phyloP scores from a whole-genome alignment of 2,329 filamentous ascomycete species.

The Cordyceps farinosa region DNA sequence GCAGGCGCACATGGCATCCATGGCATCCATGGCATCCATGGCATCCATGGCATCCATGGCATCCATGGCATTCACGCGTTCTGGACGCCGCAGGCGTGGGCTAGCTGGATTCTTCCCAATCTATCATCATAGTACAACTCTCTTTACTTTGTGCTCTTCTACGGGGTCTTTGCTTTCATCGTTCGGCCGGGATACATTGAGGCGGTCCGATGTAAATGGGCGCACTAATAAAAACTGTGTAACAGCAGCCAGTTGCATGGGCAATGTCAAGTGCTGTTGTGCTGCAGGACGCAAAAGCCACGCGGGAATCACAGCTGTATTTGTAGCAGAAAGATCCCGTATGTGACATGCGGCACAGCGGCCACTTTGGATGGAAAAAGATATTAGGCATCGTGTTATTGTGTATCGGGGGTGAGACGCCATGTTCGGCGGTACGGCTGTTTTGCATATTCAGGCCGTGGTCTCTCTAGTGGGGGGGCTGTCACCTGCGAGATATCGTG shows the following conservation, averaged over 20 bases:
- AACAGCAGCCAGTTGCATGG: not conserved
- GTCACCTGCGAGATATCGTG: not conserved
- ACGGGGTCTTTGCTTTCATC: too few relatives aligned
- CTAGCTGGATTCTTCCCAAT: too few relatives aligned
- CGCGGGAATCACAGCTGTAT: not conserved
- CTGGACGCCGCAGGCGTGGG: too few relatives aligned
- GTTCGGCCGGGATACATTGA: too few relatives aligned
- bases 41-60: too few relatives aligned
- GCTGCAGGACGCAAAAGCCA: not conserved
- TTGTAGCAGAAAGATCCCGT: not conserved
- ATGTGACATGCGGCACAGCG: not conserved
- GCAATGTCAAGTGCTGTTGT: not conserved
- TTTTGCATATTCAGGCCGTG: not conserved
- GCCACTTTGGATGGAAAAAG: too few relatives aligned
- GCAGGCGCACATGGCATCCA: too few relatives aligned
- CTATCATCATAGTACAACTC: too few relatives aligned
- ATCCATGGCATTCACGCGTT: too few relatives aligned
- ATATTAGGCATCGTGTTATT: not conserved
- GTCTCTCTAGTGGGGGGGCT: not conserved
- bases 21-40: too few relatives aligned
- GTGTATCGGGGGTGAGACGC: not conserved
- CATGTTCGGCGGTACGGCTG: not conserved
- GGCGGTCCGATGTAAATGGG: too few relatives aligned
- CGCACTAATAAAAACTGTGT: not conserved
- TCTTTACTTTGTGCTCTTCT: too few relatives aligned